Base-by-base conservation (phyloP, 2,329 filamentous ascomycete species). In the Penicillium griseofulvum region DNA sequence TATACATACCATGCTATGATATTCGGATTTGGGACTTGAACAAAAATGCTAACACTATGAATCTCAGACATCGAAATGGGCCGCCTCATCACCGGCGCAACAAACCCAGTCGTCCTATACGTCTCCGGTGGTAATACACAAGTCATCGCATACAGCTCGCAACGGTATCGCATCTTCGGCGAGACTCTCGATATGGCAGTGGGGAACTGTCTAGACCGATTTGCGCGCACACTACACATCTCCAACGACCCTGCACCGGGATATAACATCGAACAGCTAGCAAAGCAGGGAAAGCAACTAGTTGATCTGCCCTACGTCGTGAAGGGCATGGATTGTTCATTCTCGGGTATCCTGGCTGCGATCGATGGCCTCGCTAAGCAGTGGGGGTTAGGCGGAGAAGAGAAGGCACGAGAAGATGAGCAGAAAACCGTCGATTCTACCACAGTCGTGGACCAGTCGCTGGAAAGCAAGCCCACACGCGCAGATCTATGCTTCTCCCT, bases 241-340 rank as follows among this genome's bases (percentile, higher is more conserved):
- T 88, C 88, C 71, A 99, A 99, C 73, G 93, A 99, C 72, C 94
- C 94, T 0, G 94, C 94, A 1, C 94, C 94, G 0, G 94, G 94
- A 1, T 97, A 97, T 76, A 99, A 99, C 71, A 97, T 99, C 65
- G 94, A 99, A 78, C 90, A 96, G 76, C 79, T 97, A 47, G 94
- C 94, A 64, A 87, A 88, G 73, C 86, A 87, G 51, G 84, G 84
- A 0, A 83, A 81, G 42, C 76, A 85, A 22, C 78, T 99, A 37
- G 80, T 97, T 17, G 93, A 97, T 63, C 79, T 99, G 28, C 94
- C 94, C 2, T 99, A 99, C 70, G 86, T 92, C 2, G 94, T 99
- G 60, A 99, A 99, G 76, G 94, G 94, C 49, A 99, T 99, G 94
- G 94, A 99, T 73, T 96, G 91, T 68, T 94, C 89, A 24, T 97